These are phyloP conservation scores for Pythium coloratum DNA, from an alignment of 352 stramenopile species.

Conservation along the genomic window DNA sequence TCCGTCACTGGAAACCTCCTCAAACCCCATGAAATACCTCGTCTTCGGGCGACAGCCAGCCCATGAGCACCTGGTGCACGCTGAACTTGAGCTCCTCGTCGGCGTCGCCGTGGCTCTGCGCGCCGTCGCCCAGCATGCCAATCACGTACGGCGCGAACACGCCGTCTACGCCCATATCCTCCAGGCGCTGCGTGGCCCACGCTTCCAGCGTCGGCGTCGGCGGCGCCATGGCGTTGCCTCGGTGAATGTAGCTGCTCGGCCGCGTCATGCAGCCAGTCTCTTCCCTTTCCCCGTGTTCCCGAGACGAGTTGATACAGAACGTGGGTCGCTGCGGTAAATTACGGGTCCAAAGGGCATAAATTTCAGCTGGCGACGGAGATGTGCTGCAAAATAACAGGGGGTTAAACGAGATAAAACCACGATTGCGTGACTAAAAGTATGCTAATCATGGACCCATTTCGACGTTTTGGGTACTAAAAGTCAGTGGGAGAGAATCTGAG, in stretches of 20 bases:
- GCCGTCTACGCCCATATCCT: conserved; percentile 72
- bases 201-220: conserved; percentile 43
- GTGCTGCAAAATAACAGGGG: neutral
- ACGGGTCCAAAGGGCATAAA: conserved; percentile 14
- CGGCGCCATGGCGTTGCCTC: conserved; percentile 6
- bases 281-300: conserved; percentile 23
- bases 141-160: conserved; percentile 86
- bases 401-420: conserved; percentile 17
- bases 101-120: conserved; percentile 21
- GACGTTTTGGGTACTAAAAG: conserved; percentile 2
- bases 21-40: conserved; percentile 34
- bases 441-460: neutral
- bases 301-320: conserved; percentile 17
- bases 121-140: conserved; percentile 57
- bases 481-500: conserved; percentile 1
- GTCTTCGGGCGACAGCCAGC: conserved; percentile 75
- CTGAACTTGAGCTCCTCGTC: conserved; percentile 67
- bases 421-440: neutral
- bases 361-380: conserved; percentile 11
- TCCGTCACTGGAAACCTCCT: neutral
- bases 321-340: conserved; percentile 8
- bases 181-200: conserved; percentile 66
- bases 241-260: conserved; percentile 10
- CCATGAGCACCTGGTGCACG: conserved; percentile 84
- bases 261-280: conserved; percentile 21